phyloP scores from a whole-genome alignment of 2,329 filamentous ascomycete genomes.

The Pseudocercospora ulei region DNA sequence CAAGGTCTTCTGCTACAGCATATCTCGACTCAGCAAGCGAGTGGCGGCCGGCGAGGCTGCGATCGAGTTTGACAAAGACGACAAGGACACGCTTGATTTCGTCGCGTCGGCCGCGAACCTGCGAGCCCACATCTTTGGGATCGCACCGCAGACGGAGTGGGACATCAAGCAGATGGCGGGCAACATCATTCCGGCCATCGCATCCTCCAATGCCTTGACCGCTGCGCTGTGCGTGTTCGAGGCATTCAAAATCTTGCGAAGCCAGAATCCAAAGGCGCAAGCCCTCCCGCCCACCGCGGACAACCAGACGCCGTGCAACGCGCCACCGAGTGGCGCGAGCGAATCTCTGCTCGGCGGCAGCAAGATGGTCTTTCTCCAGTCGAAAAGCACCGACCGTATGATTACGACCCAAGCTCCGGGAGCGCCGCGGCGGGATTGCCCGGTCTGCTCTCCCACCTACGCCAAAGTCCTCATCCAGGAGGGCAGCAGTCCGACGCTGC shows the following conservation, averaged over 20 bases:
- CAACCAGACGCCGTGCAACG: conserved; percentile 14
- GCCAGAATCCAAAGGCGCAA: conserved; percentile 36
- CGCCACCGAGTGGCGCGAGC: conserved; percentile 15
- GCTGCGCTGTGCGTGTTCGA: conserved; percentile 86
- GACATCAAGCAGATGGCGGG: conserved; percentile 98
- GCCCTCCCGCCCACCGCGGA: conserved; percentile 15
- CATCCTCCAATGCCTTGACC: conserved; percentile 94
- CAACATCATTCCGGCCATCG: conserved; percentile 97
- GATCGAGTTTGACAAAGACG: conserved; percentile 92
- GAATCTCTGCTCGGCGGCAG: conserved; percentile 25
- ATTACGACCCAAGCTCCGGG: conserved; percentile 49
- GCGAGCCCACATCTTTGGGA: conserved; percentile 77
- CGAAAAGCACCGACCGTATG: conserved; percentile 51
- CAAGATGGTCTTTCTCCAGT: conserved; percentile 76
- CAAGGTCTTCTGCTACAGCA: conserved; percentile 73
- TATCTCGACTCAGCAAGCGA: conserved; percentile 65
- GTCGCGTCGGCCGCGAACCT: conserved; percentile 85
- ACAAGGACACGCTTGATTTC: conserved; percentile 88
- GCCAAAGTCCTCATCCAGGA: conserved; percentile 21
- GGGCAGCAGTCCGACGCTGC: conserved; percentile 60
- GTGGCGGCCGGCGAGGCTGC: conserved; percentile 52
- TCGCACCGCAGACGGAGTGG: conserved; percentile 80
- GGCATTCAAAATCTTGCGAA: conserved; percentile 75
- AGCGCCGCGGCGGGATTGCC: conserved; percentile 68
- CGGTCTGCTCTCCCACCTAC: conserved; percentile 53